Percentiles rank a stretch among this genome's conserved stretches.
Conservation (phyloP, 306 rosid genomes). For the Mimosa bimucronata region DNA sequence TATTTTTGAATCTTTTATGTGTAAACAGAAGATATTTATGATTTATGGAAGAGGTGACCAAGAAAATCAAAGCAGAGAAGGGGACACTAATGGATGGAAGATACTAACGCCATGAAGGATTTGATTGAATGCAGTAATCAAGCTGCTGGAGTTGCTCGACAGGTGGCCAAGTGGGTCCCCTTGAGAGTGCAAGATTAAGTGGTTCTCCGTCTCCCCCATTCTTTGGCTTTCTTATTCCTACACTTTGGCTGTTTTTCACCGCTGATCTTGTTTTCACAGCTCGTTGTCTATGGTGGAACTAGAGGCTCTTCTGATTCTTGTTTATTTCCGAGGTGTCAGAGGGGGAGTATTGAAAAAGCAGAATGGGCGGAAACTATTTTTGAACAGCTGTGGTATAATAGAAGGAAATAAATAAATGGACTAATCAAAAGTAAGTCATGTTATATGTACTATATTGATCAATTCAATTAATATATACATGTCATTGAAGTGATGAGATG, state of each 20-base stretch:
- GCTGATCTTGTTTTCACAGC: neutral
- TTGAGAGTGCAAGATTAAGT: conserved; percentile 58
- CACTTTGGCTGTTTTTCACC: neutral
- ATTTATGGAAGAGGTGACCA: neutral
- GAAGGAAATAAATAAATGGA: neutral
- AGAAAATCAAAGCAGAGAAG: no score
- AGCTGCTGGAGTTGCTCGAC: conserved; percentile 84
- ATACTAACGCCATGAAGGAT: conserved; percentile 98
- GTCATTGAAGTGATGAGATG: neutral
- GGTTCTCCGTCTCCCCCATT: conserved; percentile 73
- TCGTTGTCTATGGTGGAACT: neutral
- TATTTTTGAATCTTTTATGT: conserved; percentile 26
- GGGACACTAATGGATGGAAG: conserved; percentile 16
- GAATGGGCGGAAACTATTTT: neutral
- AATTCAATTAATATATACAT: neutral
- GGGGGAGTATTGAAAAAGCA: neutral
- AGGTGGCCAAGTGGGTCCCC: conserved; percentile 80
- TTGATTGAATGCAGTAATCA: conserved; percentile 92
- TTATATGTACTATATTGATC: no score
- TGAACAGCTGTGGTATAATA: no score
- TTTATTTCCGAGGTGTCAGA: neutral
- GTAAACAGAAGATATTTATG: neutral
- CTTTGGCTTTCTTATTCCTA: neutral
- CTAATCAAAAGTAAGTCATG: neutral
- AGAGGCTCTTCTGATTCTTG: neutral